Conservation (phyloP, 2,329 filamentous ascomycete species). For the Stagonosporopsis rhizophila region DNA sequence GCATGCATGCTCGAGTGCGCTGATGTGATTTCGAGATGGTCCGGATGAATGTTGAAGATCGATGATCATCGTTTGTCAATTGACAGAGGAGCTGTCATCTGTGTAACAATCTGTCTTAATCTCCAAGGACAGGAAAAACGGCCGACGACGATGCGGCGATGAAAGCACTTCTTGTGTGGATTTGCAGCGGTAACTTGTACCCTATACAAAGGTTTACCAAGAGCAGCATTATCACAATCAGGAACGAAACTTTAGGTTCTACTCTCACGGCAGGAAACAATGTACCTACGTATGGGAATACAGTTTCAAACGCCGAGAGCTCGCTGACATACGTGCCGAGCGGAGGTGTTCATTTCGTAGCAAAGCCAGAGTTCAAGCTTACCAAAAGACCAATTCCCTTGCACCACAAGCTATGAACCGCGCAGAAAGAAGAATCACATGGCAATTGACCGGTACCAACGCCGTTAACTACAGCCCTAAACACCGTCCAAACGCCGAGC, state of each 20-base stretch:
- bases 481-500: background rate
- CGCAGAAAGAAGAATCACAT: no score
- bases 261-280: no score
- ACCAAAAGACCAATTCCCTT: background rate
- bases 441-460: background rate
- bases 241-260: no score
- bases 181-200: no score
- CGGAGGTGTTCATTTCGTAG: no score
- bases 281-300: no score
- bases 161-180: no score
- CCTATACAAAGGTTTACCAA: no score
- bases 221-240: no score
- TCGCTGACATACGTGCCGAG: background rate
- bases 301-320: no score
- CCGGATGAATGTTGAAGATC: background rate
- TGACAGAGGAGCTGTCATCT: background rate
- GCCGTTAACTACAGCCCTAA: background rate
- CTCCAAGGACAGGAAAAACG: background rate
- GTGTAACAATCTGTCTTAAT: background rate
- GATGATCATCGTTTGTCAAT: background rate
- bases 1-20: background rate
- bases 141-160: no score
- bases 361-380: background rate
- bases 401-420: background rate
- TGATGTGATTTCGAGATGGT: background rate